Evolutionary conservation across 2,329 filamentous ascomycete species (phyloP), one percentile per base, ranked within the genome.

Genomic region (Neofusicoccum laricinum): DNA sequence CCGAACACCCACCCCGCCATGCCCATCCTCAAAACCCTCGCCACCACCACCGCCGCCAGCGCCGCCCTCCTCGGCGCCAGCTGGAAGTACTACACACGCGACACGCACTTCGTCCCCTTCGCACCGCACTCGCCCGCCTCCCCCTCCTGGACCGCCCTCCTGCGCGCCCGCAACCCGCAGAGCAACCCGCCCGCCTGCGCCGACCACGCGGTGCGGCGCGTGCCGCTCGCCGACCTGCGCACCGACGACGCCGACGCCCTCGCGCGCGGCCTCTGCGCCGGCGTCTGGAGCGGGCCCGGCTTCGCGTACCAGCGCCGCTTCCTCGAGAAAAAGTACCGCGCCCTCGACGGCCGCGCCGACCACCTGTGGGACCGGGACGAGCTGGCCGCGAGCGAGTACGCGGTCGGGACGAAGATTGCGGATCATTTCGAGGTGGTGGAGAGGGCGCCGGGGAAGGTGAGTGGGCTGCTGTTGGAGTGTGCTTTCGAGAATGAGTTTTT

Each of bases 361-460:
- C 67, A 75, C 41, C 68, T 78, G 1, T 78, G 76, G 76, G 73
- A 74, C 46, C 70, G 72, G 61, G 70, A 71, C 61, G 69, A 77
- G 51, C 64, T 78, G 62, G 71, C 67, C 34, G 68, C 67, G 64
- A 72, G 69, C 19, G 71, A 71, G 17, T 78, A 78, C 65, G 32
- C 63, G 10, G 71, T 77, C 2, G 76, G 76, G 3, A 76, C 75
- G 2, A 70, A 67, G 40, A 76, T 78, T 67, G 73, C 71, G 32
- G 76, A 78, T 69, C 76, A 78, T 67, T 78, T 78, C 49, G 76
- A 78, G 70, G 76, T 78, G n/a, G 65, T 78, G 43, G 72, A 77
- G 30, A 71, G 75, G 58, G 67, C 67, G 10, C 65, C 68, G 11
- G 71, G 76, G 11, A 77, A 75, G 75, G 76, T 78, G 67, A 25